Conservation (phyloP, 179 eudicot species). For the Camellia oleifera region DNA sequence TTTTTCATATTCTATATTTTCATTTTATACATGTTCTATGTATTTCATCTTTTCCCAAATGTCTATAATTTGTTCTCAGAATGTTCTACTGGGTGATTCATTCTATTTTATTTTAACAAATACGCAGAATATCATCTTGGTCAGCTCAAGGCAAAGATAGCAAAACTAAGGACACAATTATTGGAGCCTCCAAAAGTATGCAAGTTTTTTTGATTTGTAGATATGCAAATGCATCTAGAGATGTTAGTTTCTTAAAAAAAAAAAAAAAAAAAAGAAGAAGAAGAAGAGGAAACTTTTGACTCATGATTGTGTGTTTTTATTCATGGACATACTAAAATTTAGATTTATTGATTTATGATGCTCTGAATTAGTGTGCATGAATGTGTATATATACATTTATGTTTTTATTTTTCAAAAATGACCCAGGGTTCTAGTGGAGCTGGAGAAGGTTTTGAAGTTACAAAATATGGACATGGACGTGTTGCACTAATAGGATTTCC, state of each 20-base stretch:
- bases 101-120: slow-evolving; percentile 6
- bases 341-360: neutral
- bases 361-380: neutral
- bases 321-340: neutral
- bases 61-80: neutral
- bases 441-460: slow-evolving; percentile 99
- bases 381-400: neutral
- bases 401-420: slow-evolving; percentile 14
- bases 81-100: neutral
- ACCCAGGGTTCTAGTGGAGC: slow-evolving; percentile 95
- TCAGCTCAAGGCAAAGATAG: slow-evolving; percentile 99
- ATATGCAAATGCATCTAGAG: neutral
- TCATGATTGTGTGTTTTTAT: neutral
- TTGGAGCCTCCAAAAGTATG: slow-evolving; percentile 99
- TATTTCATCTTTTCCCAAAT: slow-evolving; percentile 4
- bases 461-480: slow-evolving; percentile 98
- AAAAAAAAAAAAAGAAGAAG: neutral
- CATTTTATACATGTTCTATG: neutral
- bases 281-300: neutral
- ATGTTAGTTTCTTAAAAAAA: neutral
- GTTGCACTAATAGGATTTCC: slow-evolving; percentile 99
- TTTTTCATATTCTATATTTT: neutral
- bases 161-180: slow-evolving; percentile 91
- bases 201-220: slow-evolving; percentile 1
- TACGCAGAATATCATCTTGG: slow-evolving; percentile 95